Evolutionary conservation across 768 basidiomycete species (phyloP).

Genomic region (Crepidotus variabilis): DNA sequence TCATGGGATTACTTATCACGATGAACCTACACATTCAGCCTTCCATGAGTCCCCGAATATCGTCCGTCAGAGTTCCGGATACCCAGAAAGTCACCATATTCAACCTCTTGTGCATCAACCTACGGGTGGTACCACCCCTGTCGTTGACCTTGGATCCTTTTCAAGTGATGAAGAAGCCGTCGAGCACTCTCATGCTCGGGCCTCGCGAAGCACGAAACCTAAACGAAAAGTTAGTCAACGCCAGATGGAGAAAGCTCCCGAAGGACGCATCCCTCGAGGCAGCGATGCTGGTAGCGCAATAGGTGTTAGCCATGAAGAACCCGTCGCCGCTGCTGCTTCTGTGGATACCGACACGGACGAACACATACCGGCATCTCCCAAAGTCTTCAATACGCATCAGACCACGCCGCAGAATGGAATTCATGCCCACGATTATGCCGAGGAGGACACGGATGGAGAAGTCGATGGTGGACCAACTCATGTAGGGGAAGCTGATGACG

Average conservation of each 20-base stretch:
- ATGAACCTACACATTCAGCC: neutral
- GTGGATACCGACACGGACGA: neutral
- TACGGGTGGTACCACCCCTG: neutral
- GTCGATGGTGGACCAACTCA: neutral
- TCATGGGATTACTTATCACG: neutral
- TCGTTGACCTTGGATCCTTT: neutral
- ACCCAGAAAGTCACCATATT: neutral
- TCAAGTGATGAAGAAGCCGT: neutral
- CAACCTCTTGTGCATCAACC: neutral
- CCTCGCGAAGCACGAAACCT: neutral
- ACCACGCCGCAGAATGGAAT: neutral
- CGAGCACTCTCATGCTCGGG: neutral
- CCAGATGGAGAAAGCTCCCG: constrained; percentile 18
- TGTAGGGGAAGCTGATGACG: neutral
- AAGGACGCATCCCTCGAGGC: neutral
- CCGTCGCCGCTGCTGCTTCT: neutral
- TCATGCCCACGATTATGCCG: neutral
- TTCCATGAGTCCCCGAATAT: neutral
- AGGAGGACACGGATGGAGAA: neutral
- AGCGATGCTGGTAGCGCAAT: neutral
- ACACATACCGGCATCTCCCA: neutral
- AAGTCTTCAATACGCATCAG: neutral
- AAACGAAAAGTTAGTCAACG: constrained; percentile 12
- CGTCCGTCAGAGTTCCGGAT: neutral
- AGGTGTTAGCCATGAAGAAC: neutral